Base-by-base conservation (phyloP, 495 filamentous ascomycete species). In the Ramalina peruviana region DNA sequence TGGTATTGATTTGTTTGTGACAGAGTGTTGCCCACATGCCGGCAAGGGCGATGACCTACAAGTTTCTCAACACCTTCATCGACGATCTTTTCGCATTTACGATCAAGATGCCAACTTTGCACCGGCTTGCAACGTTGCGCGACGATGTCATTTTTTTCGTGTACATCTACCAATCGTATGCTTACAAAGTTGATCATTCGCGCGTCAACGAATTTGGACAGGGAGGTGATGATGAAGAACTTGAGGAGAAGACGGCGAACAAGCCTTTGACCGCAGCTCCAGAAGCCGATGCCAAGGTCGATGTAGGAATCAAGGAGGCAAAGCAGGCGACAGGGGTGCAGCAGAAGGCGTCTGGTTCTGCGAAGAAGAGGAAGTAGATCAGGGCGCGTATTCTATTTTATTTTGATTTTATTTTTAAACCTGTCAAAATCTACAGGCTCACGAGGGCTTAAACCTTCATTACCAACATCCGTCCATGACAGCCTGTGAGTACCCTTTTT, bases 71-170 rank as follows among this genome's bases (percentile, higher is more conserved):
- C 55, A 86, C 81, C 21, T 86, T 86, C 60, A 85, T 85, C 53
- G 83, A 86, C 54, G 83, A 90, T 56, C 73, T 98, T 27, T 98
- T 98, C 59, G 92, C 92, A 12, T 98, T 94, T 60, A 97, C 92
- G 15, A 94, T 98, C 66, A 97, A 96, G 70, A 98, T 98, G 92
- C 92, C 92, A 3, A 84, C 85, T 57, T 74, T 97, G 30, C 93
- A 98, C 64, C 78, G 92, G n/a, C 72, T 98, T 38, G 89, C 93
- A 0, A 97, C 93, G 12, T 72, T 98, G 52, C 73, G 92, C 45
- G 92, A 98, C 58, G 92, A 98, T 60, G 76, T 98, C 46, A 96
- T 98, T 60, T 98, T 97, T 74, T 98, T 98, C 63, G 75, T 98
- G 46, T 97, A 95, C 65, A 56, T 98, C n/a, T 98, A 98, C 67